Evolutionary conservation across 345 rosid species (phyloP).

Genomic region (Moricandia arvensis): DNA sequence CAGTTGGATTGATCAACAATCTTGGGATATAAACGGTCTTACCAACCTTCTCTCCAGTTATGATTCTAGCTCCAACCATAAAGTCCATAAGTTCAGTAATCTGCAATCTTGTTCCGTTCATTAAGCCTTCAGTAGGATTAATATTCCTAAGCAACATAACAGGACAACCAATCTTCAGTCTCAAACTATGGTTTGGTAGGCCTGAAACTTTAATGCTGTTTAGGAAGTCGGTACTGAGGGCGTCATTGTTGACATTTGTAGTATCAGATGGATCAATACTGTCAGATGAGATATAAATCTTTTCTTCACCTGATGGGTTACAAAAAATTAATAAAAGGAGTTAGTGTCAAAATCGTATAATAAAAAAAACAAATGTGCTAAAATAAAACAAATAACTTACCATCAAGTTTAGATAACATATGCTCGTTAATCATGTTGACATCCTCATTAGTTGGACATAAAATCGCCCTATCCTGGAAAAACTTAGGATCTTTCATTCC

Average conservation of each 20-base stretch:
- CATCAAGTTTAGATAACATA: background rate
- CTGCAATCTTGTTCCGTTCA: background rate
- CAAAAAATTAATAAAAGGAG: background rate
- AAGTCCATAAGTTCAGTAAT: background rate
- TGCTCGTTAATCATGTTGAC: background rate
- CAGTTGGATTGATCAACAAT: background rate
- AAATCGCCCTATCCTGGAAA: background rate
- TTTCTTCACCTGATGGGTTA: background rate
- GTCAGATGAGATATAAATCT: background rate
- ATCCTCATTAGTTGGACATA: background rate
- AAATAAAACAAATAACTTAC: too few relatives aligned
- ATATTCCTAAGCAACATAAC: background rate
- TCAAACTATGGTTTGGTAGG: background rate
- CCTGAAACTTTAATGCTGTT: background rate
- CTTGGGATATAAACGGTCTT: background rate
- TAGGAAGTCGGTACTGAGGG: background rate
- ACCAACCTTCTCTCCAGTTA: background rate
- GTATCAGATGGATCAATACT: background rate
- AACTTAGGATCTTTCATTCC: background rate
- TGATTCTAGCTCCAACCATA: background rate
- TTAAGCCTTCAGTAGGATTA: background rate
- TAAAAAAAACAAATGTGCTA: too few relatives aligned
- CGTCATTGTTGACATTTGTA: background rate
- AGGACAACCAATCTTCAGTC: constrained; percentile 9
- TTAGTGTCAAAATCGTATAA: background rate